Percentiles rank a stretch among this genome's conserved stretches.
These are phyloP conservation scores for Amylostereum chailletii DNA, from an alignment of 1,284 basidiomycete genomes.

Conservation along the genomic window DNA sequence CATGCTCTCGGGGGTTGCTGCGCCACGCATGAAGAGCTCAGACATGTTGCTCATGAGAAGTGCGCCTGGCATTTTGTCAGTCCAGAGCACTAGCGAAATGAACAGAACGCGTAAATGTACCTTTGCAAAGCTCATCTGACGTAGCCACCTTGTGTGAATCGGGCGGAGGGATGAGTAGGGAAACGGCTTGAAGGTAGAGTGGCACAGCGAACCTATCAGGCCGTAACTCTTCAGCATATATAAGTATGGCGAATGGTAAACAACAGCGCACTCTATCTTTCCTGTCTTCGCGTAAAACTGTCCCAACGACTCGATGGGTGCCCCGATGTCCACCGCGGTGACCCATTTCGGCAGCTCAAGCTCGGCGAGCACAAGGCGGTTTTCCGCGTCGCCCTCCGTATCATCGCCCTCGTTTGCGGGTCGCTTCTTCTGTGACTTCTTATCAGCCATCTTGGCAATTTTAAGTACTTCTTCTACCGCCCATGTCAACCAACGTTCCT, in stretches of 20 bases:
- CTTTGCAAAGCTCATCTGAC: slow-evolving; percentile 50
- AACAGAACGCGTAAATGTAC: slow-evolving; percentile 22
- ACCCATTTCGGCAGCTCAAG: slow-evolving; percentile 60
- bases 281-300: slow-evolving; percentile 52
- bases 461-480: slow-evolving; percentile 55
- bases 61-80: slow-evolving; percentile 37
- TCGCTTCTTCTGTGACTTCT: neutral
- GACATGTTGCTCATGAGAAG: slow-evolving; percentile 64
- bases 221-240: too few relatives aligned
- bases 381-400: slow-evolving; percentile 9
- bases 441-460: slow-evolving; percentile 17
- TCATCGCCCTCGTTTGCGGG: slow-evolving; percentile 13
- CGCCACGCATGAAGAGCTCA: slow-evolving; percentile 44
- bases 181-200: slow-evolving; percentile 58
- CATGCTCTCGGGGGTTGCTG: slow-evolving; percentile 35
- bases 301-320: slow-evolving; percentile 61
- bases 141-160: slow-evolving; percentile 24
- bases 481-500: slow-evolving; percentile 52
- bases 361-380: slow-evolving; percentile 31
- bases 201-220: slow-evolving; percentile 51
- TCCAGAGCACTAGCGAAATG: neutral
- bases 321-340: slow-evolving; percentile 50
- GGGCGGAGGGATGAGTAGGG: slow-evolving; percentile 50
- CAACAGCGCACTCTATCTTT: slow-evolving; percentile 45
- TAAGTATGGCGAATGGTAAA: neutral